Evolutionary conservation across 1,284 basidiomycete species (phyloP).

Genomic region (Anthracocystis panici-leucophaei): DNA sequence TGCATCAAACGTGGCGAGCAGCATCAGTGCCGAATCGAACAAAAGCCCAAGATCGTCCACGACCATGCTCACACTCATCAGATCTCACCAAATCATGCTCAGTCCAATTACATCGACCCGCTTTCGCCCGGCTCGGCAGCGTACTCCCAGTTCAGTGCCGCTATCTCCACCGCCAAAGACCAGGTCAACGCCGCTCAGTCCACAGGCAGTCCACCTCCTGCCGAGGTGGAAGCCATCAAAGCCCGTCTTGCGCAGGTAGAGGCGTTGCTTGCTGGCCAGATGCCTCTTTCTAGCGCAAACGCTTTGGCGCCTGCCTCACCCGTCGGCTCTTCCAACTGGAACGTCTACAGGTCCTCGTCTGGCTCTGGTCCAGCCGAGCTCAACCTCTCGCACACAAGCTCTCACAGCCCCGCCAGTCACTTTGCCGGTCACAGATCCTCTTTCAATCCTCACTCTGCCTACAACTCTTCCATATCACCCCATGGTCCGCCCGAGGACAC

Average conservation of each 20-base stretch:
- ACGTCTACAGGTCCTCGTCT: conserved; percentile 29
- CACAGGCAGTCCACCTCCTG: conserved; percentile 33
- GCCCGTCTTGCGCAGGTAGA: conserved; percentile 64
- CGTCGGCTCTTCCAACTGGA: conserved; percentile 39
- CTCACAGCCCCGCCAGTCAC: conserved; percentile 26
- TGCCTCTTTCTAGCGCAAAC: conserved; percentile 34
- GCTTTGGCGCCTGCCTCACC: conserved; percentile 26
- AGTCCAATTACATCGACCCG: conserved; percentile 24
- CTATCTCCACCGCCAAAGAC: conserved; percentile 34
- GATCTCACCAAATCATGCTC: conserved; percentile 6
- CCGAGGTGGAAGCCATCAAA: conserved; percentile 65
- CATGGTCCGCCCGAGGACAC: conserved; percentile 25
- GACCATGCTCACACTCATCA: conserved; percentile 25
- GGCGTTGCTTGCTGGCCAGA: conserved; percentile 45
- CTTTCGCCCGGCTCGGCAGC: conserved; percentile 36
- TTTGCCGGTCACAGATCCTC: conserved; percentile 18
- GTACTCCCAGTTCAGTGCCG: conserved; percentile 45
- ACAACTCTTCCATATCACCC: conserved; percentile 35
- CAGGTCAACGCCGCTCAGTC: conserved; percentile 39
- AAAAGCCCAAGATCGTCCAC: conserved; percentile 48
- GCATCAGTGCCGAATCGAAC: conserved; percentile 58
- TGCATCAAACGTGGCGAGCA: conserved; percentile 67
- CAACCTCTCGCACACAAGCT: conserved; percentile 26
- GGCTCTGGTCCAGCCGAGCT: conserved; percentile 19
- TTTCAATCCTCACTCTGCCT: conserved; percentile 19